Base-by-base conservation (phyloP, 257 asterid genomes). In the Plantago elongata region DNA sequence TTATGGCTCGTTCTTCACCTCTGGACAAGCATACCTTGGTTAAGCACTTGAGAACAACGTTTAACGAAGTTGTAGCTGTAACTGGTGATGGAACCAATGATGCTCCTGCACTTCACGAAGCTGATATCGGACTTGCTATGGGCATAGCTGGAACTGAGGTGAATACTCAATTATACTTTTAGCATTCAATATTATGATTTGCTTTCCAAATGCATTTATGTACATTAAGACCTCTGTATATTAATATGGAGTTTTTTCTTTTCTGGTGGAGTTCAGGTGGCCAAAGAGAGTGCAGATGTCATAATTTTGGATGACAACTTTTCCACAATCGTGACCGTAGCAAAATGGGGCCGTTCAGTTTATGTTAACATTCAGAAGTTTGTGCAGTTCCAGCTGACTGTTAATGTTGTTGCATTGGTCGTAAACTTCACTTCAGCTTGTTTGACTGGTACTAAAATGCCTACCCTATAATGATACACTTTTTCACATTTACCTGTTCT, bases 301-400 rank as follows among this genome's bases (percentile, higher is more conserved):
- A 77, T 80, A 38, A 77, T 80, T 63, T 75, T 80, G 34, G 85
- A 80, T 40, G 86, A 80, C 57, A 77, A 80, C 69, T 80, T 77
- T 90, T 88, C 99, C 74, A 92, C 97, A 29, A 88, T 92, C 38
- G 97, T 92, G 57, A 92, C 95, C 0, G 97, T 92, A 29, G 97
- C 97, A 64, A 92, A 83, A 84, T 92, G 99, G 99, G 99, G 97
- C 8, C 89, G 99, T 43, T 92, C 99, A 5, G 97, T 92, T 52
- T 92, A 92, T 64, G 76, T 92, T 34, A 92, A 92, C 73, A 89
- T 91, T 66, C 98, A 91, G 67, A 91, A 91, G 70, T 91, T 91
- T 50, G 98, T 91, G 54, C 98, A 91, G 81, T 91, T 91, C 69
- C 98, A 91, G 78, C 80, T 91, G 51, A 91, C 98, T 2, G 98